Conservation (phyloP, 257 asterid species). For the Solanum etuberosum region DNA sequence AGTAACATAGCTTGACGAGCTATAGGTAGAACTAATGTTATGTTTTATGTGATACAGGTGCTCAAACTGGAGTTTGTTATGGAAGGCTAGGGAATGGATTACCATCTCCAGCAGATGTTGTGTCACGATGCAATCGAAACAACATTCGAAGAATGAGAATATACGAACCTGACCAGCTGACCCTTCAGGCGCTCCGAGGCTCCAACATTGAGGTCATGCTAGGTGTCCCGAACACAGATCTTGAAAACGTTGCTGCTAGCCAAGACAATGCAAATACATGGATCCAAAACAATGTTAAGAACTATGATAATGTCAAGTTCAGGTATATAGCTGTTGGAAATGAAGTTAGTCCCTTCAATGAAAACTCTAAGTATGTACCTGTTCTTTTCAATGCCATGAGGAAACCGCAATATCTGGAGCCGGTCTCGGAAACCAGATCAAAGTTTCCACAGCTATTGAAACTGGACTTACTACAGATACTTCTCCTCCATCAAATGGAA, state of each 20-base stretch:
- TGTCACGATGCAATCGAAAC: constrained; percentile 14
- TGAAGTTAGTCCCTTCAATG: constrained; percentile 28
- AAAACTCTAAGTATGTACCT: constrained; percentile 8
- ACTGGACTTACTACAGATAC: constrained; percentile 12
- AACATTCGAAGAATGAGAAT: constrained; percentile 22
- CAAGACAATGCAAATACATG: constrained; percentile 45
- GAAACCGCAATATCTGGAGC: constrained; percentile 13
- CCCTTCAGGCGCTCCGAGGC: constrained; percentile 19
- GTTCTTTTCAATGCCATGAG: constrained; percentile 23
- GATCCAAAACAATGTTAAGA: constrained; percentile 42
- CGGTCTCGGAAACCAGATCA: constrained; percentile 13
- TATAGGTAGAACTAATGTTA: neutral
- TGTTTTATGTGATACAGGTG: constrained; percentile 5
- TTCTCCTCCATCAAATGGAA: constrained; percentile 16
- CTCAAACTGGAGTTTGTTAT: constrained; percentile 26
- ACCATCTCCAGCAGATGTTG: constrained; percentile 18
- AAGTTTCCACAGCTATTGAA: constrained; percentile 27
- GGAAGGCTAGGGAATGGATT: constrained; percentile 13
- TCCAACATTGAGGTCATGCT: constrained; percentile 21
- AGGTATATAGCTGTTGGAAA: constrained; percentile 50
- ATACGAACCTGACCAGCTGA: constrained; percentile 22
- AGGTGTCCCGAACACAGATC: constrained; percentile 24
- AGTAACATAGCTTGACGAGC: neutral
- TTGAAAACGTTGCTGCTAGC: constrained; percentile 17
- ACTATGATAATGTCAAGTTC: constrained; percentile 26